Evolutionary conservation across 352 stramenopile species (phyloP), one percentile per base, ranked within the genome.

Genomic region (Pythium sukuiense): DNA sequence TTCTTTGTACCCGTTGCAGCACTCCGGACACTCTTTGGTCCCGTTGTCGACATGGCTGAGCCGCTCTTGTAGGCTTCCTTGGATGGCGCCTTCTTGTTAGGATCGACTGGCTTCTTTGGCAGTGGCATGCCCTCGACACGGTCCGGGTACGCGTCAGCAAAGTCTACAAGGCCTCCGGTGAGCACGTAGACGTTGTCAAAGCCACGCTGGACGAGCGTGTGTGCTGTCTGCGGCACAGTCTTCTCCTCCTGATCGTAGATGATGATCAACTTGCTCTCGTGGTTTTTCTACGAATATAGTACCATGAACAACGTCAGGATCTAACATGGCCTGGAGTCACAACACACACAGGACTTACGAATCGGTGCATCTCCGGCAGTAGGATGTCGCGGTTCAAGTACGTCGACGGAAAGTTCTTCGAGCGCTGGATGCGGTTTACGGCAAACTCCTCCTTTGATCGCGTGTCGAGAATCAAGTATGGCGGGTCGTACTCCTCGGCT

Each of bases 171-270:
- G 0, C 83, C 84, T 5, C 84, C 82, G 0, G 79, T 84, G 53
- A 95, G 84, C 39, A 95, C 79, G 72, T 90, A 92, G 33, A 95
- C 74, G 71, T 95, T 95, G 76, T 93, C 82, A 54, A 95, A 93
- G 12, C 86, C 86, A 13, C 84, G 83, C 67, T 95, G 86, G 13
- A 90, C 84, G 39, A 95, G 72, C 29, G 76, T 82, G 59, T 88
- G 81, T 0, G 86, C 86, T 0, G 83, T 89, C 57, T 87, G 76
- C 26, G 73, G 61, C 20, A 80, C 79, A 0, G 73, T 70, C 60
- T 87, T 91, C 39, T 93, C 86, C 55, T 93, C 84, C 58, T 87
- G 50, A 61, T 91, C 83, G 67, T 95, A 95, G 18, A 95, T 41
- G 32, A 95, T 81, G 37, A 95, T 83, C 27, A 93, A 71, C 70